Percentiles rank a stretch among this genome's conserved stretches.
Evolutionary conservation across 345 rosid species (phyloP).

Genomic region (Cochlearia excelsa): DNA sequence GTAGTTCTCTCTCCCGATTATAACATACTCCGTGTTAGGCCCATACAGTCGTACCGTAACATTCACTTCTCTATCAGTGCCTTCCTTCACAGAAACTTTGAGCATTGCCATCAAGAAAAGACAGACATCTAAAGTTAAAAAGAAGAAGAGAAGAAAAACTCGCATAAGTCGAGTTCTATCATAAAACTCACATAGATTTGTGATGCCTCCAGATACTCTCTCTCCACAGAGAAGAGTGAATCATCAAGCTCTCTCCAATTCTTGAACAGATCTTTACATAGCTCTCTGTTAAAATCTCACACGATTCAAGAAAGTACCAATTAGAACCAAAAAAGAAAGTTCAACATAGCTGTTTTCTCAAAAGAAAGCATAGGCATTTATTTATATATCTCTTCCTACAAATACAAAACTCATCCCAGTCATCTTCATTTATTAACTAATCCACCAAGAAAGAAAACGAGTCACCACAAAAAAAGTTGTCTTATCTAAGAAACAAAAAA

Average conservation of each 20-base stretch:
- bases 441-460: conserved; percentile 14
- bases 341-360: background rate
- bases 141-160: background rate
- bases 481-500: background rate
- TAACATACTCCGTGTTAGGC: conserved; percentile 87
- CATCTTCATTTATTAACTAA: background rate
- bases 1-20: conserved; percentile 71
- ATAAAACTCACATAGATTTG: conserved; percentile 68
- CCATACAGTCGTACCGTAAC: conserved; percentile 84
- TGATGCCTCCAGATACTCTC: conserved; percentile 90
- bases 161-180: background rate
- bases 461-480: background rate
- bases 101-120: conserved; percentile 50
- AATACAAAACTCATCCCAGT: background rate
- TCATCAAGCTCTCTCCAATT: conserved; percentile 67
- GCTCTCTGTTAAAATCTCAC: conserved; percentile 43
- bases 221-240: conserved; percentile 60
- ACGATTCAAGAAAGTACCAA: background rate
- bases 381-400: background rate
- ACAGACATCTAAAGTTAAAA: conserved; percentile 2
- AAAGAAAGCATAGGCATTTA: background rate
- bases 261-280: conserved; percentile 83
- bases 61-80: conserved; percentile 42
- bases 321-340: background rate
- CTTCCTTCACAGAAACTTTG: conserved; percentile 79